Base-by-base conservation (phyloP, 208 protist species). In the Leishmania gerbilli region DNA sequence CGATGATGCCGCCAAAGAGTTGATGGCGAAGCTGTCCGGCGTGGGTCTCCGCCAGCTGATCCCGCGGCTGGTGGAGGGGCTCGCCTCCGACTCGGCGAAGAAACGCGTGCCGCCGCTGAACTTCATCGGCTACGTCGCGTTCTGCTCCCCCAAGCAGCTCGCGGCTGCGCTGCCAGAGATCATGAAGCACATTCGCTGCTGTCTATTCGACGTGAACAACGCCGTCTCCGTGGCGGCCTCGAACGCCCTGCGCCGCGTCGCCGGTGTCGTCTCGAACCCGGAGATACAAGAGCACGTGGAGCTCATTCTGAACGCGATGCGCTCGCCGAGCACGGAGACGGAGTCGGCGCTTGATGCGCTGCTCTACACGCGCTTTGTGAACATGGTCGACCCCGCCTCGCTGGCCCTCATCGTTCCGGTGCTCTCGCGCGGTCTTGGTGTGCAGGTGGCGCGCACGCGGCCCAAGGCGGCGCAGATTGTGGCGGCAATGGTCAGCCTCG, bases 381-480 rank as follows among this genome's bases (percentile, higher is more conserved):
- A 98, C 81, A 89, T 93, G 60, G 88, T 99, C 47, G 96, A 99
- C 82, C 90, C 94, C 51, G 95, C 97, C 69, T 98, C 96, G 27
- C 90, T 99, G n/a, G 95, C 96, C 37, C 88, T 99, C 40, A 96
- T 99, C 75, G 88, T 98, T 64, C 96, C 96, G 31, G 94, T 98
- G 53, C 80, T 99, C 67, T 83, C 87, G 24, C 91, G 96, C 77
- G 96, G 96, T 15, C 84, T 99, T 34, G 88, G 87, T 71, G 88
- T 86, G 72, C 92, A 97, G 79, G 87, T 86, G 79, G 80, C 88
- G 31, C 85, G 90, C 58, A 95, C 89, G 17, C 95, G 96, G 34
- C 90, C 92, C n/a, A 98, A 98, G 88, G 90, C 95, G 19, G 95
- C 96, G 31, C 96, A 98, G 88, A 98, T 99, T 80, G 89, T 97